Conservation (phyloP, 2,329 filamentous ascomycete species). For the Fusarium euwallaceae region DNA sequence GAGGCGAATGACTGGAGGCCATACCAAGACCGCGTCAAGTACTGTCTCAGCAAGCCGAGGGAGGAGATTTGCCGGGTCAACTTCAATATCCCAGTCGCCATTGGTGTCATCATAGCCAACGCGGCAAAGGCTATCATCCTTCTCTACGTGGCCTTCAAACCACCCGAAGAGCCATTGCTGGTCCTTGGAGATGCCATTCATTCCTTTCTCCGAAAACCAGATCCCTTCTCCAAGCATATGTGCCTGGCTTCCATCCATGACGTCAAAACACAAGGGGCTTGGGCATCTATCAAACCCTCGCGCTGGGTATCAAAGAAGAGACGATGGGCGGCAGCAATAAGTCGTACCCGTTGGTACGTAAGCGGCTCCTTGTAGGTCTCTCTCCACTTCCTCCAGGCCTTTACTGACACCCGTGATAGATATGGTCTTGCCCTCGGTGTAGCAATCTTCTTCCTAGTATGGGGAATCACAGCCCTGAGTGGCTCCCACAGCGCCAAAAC, state of each 20-base stretch:
- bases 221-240: constrained; percentile 3
- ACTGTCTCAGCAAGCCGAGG: constrained; percentile 15
- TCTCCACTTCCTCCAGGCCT: background rate
- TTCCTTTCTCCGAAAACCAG: background rate
- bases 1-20: constrained; percentile 11
- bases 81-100: constrained; percentile 4
- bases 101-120: constrained; percentile 8
- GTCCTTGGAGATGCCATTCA: constrained; percentile 25
- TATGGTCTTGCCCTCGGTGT: background rate
- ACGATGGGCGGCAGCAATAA: constrained; percentile 11
- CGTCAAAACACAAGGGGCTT: background rate
- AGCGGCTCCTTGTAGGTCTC: constrained; percentile 2
- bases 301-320: background rate
- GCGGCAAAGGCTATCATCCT: constrained; percentile 10
- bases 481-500: background rate
- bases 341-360: constrained; percentile 12
- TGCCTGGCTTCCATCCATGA: constrained; percentile 7
- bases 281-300: background rate
- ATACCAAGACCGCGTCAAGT: background rate
- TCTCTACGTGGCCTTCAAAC: background rate
- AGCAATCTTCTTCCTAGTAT: constrained; percentile 2
- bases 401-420: background rate
- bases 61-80: constrained; percentile 7
- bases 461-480: background rate
- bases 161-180: constrained; percentile 11